phyloP scores from a whole-genome alignment of 768 basidiomycete genomes.

The Dioszegia crocea region DNA sequence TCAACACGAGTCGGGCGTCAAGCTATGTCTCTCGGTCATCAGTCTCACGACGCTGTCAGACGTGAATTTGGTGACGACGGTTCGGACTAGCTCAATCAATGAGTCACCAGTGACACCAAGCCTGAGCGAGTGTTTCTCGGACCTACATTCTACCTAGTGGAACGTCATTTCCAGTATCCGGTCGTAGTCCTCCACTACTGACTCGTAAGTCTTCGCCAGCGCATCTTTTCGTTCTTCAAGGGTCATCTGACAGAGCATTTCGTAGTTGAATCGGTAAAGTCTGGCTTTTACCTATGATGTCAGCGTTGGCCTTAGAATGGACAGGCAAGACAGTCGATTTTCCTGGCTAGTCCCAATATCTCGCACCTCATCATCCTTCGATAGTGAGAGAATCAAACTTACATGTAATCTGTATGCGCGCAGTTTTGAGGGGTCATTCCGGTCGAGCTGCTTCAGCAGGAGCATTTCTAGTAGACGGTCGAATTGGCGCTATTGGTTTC shows the following conservation, averaged over 20 bases:
- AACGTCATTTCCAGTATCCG: conserved; percentile 61
- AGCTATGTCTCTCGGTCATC: no score
- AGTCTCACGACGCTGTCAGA: no score
- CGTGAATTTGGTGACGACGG: no score
- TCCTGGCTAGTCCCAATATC: no score
- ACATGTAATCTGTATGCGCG: conserved; percentile 65
- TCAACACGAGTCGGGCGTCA: no score
- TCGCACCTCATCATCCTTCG: no score
- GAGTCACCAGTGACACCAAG: no score
- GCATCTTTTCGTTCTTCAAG: conserved; percentile 81
- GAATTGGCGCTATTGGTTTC: conserved; percentile 99
- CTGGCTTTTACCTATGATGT: conserved; percentile 73
- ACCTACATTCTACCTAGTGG: background rate
- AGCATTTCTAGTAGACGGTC: conserved; percentile 88
- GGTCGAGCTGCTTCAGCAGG: conserved; percentile 66
- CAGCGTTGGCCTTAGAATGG: no score
- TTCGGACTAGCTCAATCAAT: no score
- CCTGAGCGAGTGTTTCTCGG: no score
- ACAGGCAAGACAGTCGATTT: no score
- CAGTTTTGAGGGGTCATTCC: conserved; percentile 56
- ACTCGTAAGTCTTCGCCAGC: conserved; percentile 87
- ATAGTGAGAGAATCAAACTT: no score
- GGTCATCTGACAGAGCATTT: conserved; percentile 80
- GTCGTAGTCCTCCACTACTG: conserved; percentile 76
- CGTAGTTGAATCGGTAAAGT: conserved; percentile 90